Percentiles rank a stretch among this genome's conserved stretches.
Evolutionary conservation across 306 rosid genomes (phyloP).

Genomic region (Trifolium dubium): DNA sequence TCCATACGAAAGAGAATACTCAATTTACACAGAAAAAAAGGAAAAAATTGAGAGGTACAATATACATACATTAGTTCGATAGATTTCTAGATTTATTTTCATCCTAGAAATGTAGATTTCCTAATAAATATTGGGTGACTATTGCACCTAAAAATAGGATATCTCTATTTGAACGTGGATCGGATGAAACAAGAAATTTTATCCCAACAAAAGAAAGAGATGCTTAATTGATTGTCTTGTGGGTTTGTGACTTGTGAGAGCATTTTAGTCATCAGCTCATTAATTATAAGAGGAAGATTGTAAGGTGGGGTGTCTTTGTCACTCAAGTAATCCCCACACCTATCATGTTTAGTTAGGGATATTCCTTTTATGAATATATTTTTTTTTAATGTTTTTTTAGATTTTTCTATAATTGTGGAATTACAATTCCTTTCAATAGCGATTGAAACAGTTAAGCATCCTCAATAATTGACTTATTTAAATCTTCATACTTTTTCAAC

Average conservation of each 20-base stretch:
- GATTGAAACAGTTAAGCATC: constrained; percentile 7
- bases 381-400: neutral
- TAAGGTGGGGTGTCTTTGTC: constrained; percentile 53
- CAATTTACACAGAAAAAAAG: no score
- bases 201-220: constrained; percentile 38
- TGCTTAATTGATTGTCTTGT: constrained; percentile 35
- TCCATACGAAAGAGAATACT: no score
- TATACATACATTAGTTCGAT: neutral
- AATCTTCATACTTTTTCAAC: neutral
- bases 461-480: constrained; percentile 12
- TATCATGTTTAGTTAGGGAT: constrained; percentile 35
- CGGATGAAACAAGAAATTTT: constrained; percentile 24
- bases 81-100: constrained; percentile 14
- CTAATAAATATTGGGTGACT: constrained; percentile 14
- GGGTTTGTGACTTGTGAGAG: constrained; percentile 15
- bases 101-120: constrained; percentile 9
- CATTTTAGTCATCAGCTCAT: constrained; percentile 23
- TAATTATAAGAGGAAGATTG: constrained; percentile 32
- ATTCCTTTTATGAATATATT: constrained; percentile 18
- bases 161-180: constrained; percentile 15
- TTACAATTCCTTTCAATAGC: neutral
- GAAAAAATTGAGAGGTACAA: no score
- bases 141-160: constrained; percentile 19
- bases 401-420: constrained; percentile 10
- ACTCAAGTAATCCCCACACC: constrained; percentile 44